Evolutionary conservation across 805 yeast genomes (phyloP).

Genomic region (Nakazawaea populi): DNA sequence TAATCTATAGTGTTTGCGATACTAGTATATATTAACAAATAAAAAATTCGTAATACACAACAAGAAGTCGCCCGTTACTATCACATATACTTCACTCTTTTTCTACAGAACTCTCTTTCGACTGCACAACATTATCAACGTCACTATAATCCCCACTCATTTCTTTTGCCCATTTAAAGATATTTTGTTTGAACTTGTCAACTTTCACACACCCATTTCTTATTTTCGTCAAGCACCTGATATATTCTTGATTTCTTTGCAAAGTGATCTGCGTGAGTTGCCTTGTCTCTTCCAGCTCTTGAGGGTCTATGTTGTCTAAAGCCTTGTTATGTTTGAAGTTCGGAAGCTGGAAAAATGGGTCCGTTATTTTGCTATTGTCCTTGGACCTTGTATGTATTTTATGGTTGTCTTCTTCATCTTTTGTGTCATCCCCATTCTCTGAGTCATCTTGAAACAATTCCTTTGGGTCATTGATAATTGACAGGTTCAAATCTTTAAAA

Average conservation of each 20-base stretch:
- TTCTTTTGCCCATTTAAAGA: slow-evolving; percentile 82
- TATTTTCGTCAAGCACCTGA: slow-evolving; percentile 67
- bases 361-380: slow-evolving; percentile 23
- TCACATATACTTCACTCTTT: neutral
- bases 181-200: slow-evolving; percentile 62
- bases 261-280: slow-evolving; percentile 72
- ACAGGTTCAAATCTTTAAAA: slow-evolving; percentile 20
- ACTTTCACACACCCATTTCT: slow-evolving; percentile 76
- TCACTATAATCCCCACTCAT: slow-evolving; percentile 53
- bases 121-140: slow-evolving; percentile 18
- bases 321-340: slow-evolving; percentile 39
- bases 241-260: slow-evolving; percentile 82
- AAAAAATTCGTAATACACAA: too few species aligned
- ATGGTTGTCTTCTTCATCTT: slow-evolving; percentile 8
- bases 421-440: slow-evolving; percentile 14
- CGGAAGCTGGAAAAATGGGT: slow-evolving; percentile 67
- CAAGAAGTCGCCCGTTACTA: too few species aligned
- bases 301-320: slow-evolving; percentile 40
- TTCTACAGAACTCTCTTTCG: neutral
- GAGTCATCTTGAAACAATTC: slow-evolving; percentile 17
- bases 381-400: slow-evolving; percentile 6
- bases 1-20: neutral
- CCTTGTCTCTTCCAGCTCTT: slow-evolving; percentile 62
- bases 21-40: too few species aligned
- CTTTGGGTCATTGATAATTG: slow-evolving; percentile 13